phyloP scores from a whole-genome alignment of 257 asterid species.

The Solanum clarkiae region DNA sequence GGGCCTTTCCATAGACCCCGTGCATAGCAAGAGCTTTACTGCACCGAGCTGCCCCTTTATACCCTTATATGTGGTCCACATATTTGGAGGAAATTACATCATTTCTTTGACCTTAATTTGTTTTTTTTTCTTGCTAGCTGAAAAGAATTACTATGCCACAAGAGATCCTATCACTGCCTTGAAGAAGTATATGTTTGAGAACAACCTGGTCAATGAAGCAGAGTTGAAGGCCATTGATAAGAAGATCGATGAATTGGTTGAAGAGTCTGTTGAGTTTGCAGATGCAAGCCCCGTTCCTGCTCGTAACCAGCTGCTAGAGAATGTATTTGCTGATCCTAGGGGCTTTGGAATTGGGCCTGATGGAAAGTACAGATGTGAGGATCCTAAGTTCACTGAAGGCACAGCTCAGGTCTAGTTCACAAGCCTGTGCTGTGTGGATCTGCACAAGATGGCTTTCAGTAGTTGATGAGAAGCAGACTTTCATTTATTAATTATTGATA shows the following conservation, averaged over 20 bases:
- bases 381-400: constrained; percentile 94
- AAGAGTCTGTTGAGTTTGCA: constrained; percentile 90
- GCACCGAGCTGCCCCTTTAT: neutral
- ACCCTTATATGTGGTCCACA: neutral
- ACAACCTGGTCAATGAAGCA: constrained; percentile 64
- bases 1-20: no score
- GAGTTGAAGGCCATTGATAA: constrained; percentile 74
- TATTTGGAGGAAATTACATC: neutral
- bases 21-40: no score
- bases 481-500: constrained; percentile 10
- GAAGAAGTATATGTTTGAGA: constrained; percentile 63
- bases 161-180: constrained; percentile 73
- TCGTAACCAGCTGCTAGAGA: constrained; percentile 84
- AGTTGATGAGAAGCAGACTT: constrained; percentile 4
- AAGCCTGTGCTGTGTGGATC: neutral
- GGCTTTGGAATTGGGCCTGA: constrained; percentile 95
- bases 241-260: constrained; percentile 75
- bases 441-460: neutral
- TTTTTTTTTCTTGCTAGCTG: constrained; percentile 38
- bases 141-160: constrained; percentile 83
- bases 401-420: constrained; percentile 68
- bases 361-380: constrained; percentile 95
- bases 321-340: constrained; percentile 89
- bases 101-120: neutral
- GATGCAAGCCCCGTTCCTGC: constrained; percentile 73